phyloP scores from a whole-genome alignment of 345 rosid genomes.

The Acer saccharum region DNA sequence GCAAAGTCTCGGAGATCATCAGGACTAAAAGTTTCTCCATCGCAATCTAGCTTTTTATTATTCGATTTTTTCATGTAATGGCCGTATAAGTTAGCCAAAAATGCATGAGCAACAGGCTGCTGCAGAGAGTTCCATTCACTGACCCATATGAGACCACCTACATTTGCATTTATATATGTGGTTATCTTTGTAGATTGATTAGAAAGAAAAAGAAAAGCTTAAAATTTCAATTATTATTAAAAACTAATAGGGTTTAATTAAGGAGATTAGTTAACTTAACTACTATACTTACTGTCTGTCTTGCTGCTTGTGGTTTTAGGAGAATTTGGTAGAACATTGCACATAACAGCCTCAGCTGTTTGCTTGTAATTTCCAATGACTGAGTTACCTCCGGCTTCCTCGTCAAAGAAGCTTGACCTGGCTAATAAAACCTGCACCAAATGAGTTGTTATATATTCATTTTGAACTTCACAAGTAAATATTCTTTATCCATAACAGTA shows the following conservation, averaged over 20 bases:
- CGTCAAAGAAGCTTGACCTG: constrained; percentile 66
- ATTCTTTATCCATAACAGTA: not conserved
- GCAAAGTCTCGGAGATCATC: constrained; percentile 87
- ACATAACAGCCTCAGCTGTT: constrained; percentile 89
- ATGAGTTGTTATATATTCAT: not conserved
- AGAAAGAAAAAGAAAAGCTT: not conserved
- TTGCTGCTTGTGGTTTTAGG: constrained; percentile 83
- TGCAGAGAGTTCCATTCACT: constrained; percentile 84
- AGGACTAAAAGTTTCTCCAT: constrained; percentile 58
- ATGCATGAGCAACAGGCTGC: constrained; percentile 86
- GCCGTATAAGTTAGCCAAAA: constrained; percentile 79
- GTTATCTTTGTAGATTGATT: not conserved
- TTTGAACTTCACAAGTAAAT: not conserved
- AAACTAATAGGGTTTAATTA: too few relatives aligned
- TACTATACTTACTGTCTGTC: constrained; percentile 54
- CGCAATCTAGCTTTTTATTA: constrained; percentile 59
- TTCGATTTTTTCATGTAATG: constrained; percentile 89
- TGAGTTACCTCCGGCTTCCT: constrained; percentile 43
- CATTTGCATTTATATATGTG: constrained; percentile 2
- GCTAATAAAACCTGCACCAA: constrained; percentile 73
- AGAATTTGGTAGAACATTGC: constrained; percentile 77
- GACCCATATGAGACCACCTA: constrained; percentile 93
- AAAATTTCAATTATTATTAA: not conserved
- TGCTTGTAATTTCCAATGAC: constrained; percentile 55
- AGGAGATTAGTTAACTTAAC: not conserved